phyloP scores from a whole-genome alignment of 768 basidiomycete species.

The Rhizopogon salebrosus region DNA sequence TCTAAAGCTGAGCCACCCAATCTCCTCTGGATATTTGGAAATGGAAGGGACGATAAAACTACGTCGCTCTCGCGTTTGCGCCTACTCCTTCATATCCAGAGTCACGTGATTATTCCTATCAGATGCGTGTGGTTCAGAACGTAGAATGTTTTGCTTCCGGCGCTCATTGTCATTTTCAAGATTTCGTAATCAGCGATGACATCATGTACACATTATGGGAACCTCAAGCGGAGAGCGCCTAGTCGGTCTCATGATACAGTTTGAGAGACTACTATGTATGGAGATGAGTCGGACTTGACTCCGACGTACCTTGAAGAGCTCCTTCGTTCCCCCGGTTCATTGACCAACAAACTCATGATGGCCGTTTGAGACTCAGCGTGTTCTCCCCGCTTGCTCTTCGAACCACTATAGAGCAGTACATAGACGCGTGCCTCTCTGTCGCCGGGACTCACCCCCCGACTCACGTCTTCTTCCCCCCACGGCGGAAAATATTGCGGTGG shows the following conservation, averaged over 20 bases:
- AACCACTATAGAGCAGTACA: constrained; percentile 80
- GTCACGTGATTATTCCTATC: constrained; percentile 69
- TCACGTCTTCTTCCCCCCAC: constrained; percentile 58
- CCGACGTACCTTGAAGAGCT: constrained; percentile 87
- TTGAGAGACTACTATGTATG: constrained; percentile 58
- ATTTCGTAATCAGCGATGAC: constrained; percentile 57
- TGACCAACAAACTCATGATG: constrained; percentile 75
- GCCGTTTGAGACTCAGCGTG: constrained; percentile 83
- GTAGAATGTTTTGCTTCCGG: constrained; percentile 59
- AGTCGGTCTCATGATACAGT: constrained; percentile 20
- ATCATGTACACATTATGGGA: constrained; percentile 76
- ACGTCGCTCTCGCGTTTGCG: constrained; percentile 66
- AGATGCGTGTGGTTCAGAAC: constrained; percentile 49
- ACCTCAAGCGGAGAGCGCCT: constrained; percentile 58
- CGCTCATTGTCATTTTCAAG: constrained; percentile 69
- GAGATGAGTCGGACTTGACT: constrained; percentile 69
- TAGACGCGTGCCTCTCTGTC: constrained; percentile 61
- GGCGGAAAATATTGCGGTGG: constrained; percentile 70
- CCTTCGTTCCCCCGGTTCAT: constrained; percentile 62
- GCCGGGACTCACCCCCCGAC: constrained; percentile 53
- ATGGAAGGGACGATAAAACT: constrained; percentile 40
- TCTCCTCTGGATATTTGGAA: constrained; percentile 60
- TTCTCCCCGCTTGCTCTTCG: constrained; percentile 82
- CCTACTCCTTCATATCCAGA: constrained; percentile 58
- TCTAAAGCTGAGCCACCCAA: constrained; percentile 47